Evolutionary conservation across 2,329 filamentous ascomycete genomes (phyloP), one percentile per base, ranked within the genome.

Genomic region (Aotearoamyces nothofagi): DNA sequence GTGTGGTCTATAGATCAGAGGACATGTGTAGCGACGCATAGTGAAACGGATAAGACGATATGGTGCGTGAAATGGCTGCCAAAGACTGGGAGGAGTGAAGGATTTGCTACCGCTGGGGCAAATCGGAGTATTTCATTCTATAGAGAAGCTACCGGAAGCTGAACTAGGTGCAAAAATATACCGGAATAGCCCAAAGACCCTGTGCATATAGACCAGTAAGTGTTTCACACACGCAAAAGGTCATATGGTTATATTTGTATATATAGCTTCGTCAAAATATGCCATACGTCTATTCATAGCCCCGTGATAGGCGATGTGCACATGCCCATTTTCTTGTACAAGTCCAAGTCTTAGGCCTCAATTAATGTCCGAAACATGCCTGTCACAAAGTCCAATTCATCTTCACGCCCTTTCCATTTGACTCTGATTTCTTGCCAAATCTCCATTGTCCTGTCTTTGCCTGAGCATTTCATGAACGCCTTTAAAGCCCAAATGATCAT

Each of bases 1-100:
- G 80, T 96, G 16, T 98, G 90, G 90, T 87, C 82, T 16, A 69
- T 94, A 34, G 84, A 93, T 44, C 69, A 75, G 17, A 69, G 73
- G 32, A 64, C 66, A 4, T 96, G 90, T 49, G 90, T 98, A 24
- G 84, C 87, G 9, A 98, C 90, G 7, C 83, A 93, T 50, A 86
- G 78, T 33, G 86, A 96, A 57, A 84, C 81, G 5, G 86, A 87
- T 38, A 79, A 80, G 54, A 69, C 75, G 0, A 50, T 96, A 3
- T 94, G 86, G 79, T 70, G 72, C 31, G 81, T 86, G 15, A 77
- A 72, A 45, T 92, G 83, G 83, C 54, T 92, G 35, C 79, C 79
- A 8, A 84, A 79, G 56, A 66, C 67, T 2, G 58, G 56, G 31
- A 60, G 17, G 49, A 75, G 63, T 28, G 79, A 69, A 52, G 69